Percentiles rank a stretch among this genome's conserved stretches.
phyloP scores from a whole-genome alignment of 176 grass and related monocot species.

The Oryza rufipogon region DNA sequence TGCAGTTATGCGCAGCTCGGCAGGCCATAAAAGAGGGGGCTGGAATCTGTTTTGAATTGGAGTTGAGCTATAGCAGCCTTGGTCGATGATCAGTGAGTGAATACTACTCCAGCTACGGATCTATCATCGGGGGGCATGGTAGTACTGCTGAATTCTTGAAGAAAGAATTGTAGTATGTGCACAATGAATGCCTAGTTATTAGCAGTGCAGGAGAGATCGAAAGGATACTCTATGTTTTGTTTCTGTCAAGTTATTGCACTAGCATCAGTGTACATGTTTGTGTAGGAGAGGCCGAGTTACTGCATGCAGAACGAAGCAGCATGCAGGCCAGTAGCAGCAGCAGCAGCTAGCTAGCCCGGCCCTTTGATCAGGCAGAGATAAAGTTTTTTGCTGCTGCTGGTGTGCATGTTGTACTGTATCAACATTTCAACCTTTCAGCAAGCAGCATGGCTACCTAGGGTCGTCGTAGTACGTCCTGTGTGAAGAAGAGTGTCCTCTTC shows the following conservation, averaged over 20 bases:
- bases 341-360: neutral
- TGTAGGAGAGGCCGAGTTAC: conserved; percentile 44
- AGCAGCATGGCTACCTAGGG: neutral
- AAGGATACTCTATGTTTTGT: conserved; percentile 41
- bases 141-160: conserved; percentile 44
- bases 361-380: conserved; percentile 26
- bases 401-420: conserved; percentile 10
- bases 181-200: conserved; percentile 50
- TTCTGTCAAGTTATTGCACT: conserved; percentile 51
- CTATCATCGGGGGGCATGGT: neutral
- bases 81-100: conserved; percentile 46
- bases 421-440: conserved; percentile 33
- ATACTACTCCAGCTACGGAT: conserved; percentile 41
- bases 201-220: conserved; percentile 32
- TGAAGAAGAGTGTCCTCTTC: conserved; percentile 7
- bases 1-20: conserved; percentile 13
- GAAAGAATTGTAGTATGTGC: conserved; percentile 31
- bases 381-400: conserved; percentile 27
- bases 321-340: neutral
- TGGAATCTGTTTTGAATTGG: conserved; percentile 56
- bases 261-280: conserved; percentile 13
- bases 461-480: neutral
- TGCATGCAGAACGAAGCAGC: conserved; percentile 11
- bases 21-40: conserved; percentile 35
- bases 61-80: conserved; percentile 31